A percentile compares a stretch with the other conserved stretches of the same genome.
Conservation (phyloP, 2,329 filamentous ascomycete species). For the Ramularia endophylla region DNA sequence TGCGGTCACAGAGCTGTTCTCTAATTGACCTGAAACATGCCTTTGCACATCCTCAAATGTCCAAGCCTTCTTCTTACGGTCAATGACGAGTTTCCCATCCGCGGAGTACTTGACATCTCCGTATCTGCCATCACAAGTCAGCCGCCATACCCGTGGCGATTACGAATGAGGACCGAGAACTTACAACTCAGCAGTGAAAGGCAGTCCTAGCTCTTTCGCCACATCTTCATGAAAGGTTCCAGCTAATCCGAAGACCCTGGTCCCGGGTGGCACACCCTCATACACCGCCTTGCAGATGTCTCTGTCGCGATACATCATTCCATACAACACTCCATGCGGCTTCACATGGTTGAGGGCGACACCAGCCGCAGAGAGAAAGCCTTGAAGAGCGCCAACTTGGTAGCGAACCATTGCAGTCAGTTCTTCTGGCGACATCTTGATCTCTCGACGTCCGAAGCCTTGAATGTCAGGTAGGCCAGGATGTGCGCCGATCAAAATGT, state of each 20-base stretch:
- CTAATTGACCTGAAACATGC: slow-evolving; percentile 37
- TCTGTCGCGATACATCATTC: slow-evolving; percentile 48
- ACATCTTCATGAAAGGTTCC: slow-evolving; percentile 51
- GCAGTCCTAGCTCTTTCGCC: slow-evolving; percentile 47
- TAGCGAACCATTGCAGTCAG: slow-evolving; percentile 50
- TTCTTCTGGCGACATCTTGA: slow-evolving; percentile 44
- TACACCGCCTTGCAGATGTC: slow-evolving; percentile 50
- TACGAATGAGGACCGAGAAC: too few relatives aligned
- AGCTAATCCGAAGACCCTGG: slow-evolving; percentile 49
- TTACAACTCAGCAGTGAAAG: slow-evolving; percentile 48
- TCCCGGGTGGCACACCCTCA: slow-evolving; percentile 45
- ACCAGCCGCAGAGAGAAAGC: slow-evolving; percentile 52
- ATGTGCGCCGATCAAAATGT: slow-evolving; percentile 55
- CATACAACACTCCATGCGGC: slow-evolving; percentile 51
- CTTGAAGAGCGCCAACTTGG: slow-evolving; percentile 58
- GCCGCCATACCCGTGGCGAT: neutral
- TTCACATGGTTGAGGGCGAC: slow-evolving; percentile 55
- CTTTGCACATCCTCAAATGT: slow-evolving; percentile 36
- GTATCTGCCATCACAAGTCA: slow-evolving; percentile 27
- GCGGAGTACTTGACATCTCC: slow-evolving; percentile 52
- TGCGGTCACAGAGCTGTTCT: slow-evolving; percentile 36
- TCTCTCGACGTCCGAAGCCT: slow-evolving; percentile 59
- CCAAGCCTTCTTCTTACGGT: slow-evolving; percentile 53
- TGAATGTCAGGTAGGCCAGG: slow-evolving; percentile 60
- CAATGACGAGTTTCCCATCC: slow-evolving; percentile 49